These are phyloP conservation scores for Wallemia hederae DNA, from an alignment of 1,284 basidiomycete genomes.

Conservation along the genomic window DNA sequence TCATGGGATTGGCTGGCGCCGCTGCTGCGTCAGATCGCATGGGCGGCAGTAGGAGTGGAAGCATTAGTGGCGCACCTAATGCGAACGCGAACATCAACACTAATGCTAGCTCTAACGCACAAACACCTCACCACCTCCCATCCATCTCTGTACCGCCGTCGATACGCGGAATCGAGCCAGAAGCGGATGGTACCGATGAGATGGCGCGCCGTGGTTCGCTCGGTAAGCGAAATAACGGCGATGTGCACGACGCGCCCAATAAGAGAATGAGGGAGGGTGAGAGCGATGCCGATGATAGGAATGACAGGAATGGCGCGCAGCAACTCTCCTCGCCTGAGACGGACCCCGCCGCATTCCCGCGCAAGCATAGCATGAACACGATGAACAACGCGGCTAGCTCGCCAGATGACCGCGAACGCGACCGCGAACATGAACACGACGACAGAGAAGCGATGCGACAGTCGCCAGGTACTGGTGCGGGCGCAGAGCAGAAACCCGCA, in stretches of 20 bases:
- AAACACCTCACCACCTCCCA: too few relatives aligned
- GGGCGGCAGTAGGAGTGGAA: too few relatives aligned
- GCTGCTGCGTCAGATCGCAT: background rate
- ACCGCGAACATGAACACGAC: background rate
- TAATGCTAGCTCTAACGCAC: too few relatives aligned
- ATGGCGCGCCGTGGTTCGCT: too few relatives aligned
- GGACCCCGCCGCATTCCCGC: background rate
- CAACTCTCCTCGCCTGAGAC: background rate
- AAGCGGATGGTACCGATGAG: background rate
- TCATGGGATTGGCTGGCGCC: slow-evolving; percentile 26
- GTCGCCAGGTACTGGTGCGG: background rate
- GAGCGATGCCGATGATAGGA: too few relatives aligned
- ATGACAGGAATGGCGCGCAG: too few relatives aligned
- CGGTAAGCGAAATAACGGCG: background rate
- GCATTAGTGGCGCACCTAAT: too few relatives aligned
- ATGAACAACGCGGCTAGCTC: background rate
- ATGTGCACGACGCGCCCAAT: background rate
- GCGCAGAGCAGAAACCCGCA: background rate
- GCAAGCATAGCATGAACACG: background rate
- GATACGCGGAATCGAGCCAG: background rate
- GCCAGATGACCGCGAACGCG: background rate
- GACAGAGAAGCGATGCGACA: background rate
- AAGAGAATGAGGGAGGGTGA: background rate
- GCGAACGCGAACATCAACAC: background rate
- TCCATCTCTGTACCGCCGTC: background rate